Evolutionary conservation across 805 yeast genomes (phyloP).

Genomic region (Starmerella bombicola): DNA sequence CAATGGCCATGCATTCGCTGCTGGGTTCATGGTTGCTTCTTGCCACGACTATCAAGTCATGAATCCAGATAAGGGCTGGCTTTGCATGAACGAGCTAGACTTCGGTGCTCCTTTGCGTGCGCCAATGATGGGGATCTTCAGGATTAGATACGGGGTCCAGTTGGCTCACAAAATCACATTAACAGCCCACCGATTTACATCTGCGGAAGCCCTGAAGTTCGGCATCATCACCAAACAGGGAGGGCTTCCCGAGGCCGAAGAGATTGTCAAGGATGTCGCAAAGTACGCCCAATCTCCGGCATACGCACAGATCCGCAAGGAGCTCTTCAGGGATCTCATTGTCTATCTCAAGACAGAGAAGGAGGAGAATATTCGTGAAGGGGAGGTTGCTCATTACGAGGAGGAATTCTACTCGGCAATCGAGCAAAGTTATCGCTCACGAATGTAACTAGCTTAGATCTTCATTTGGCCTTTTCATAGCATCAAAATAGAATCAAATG

Average conservation of each 20-base stretch:
- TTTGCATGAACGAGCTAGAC: slow-evolving; percentile 32
- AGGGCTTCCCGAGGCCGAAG: slow-evolving; percentile 28
- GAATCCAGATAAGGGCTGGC: slow-evolving; percentile 31
- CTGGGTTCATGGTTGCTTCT: slow-evolving; percentile 31
- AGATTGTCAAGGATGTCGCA: slow-evolving; percentile 21
- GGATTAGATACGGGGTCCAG: slow-evolving; percentile 25
- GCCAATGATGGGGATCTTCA: slow-evolving; percentile 29
- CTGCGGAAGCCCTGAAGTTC: slow-evolving; percentile 80
- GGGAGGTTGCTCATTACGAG: slow-evolving; percentile 10
- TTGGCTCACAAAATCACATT: slow-evolving; percentile 26
- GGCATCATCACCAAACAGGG: slow-evolving; percentile 34
- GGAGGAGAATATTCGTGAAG: slow-evolving; percentile 2
- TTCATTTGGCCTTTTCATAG: too few species aligned
- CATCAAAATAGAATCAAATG: too few species aligned
- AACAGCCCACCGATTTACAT: slow-evolving; percentile 29
- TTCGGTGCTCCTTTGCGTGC: slow-evolving; percentile 31
- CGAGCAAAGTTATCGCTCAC: slow-evolving; percentile 11
- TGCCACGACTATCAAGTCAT: slow-evolving; percentile 32
- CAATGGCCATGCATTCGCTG: slow-evolving; percentile 35
- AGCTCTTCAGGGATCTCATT: slow-evolving; percentile 24
- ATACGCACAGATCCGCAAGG: slow-evolving; percentile 27
- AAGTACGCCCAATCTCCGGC: slow-evolving; percentile 25
- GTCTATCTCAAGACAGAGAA: slow-evolving; percentile 18
- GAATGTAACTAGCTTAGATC: slow-evolving; percentile 15
- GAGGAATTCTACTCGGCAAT: slow-evolving; percentile 17